Conservation (phyloP, 768 basidiomycete genomes). For the Russula brevipes region DNA sequence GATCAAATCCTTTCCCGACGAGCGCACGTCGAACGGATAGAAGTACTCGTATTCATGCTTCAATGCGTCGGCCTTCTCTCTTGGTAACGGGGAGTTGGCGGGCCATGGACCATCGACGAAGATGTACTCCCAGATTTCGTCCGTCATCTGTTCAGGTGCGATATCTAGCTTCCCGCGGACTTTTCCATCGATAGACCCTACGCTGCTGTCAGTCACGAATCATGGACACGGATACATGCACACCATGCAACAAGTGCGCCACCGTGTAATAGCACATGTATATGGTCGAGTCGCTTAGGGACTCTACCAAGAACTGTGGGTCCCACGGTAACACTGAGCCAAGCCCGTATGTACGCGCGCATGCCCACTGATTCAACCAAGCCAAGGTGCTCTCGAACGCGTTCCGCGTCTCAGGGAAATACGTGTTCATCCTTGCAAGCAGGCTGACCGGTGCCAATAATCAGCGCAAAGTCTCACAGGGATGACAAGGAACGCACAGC, state of each 20-base stretch:
- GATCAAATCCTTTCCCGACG: constrained; percentile 95
- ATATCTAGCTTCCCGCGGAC: constrained; percentile 79
- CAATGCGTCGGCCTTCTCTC: constrained; percentile 76
- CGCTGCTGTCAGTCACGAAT: constrained; percentile 13
- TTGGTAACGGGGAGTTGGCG: constrained; percentile 54
- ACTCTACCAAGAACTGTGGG: constrained; percentile 92
- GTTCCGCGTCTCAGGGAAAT: constrained; percentile 87
- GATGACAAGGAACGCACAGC: constrained; percentile 45
- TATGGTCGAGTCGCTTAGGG: constrained; percentile 93
- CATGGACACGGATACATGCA: constrained; percentile 25
- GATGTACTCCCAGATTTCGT: constrained; percentile 96
- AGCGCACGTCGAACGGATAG: constrained; percentile 97
- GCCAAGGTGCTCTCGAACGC: constrained; percentile 85
- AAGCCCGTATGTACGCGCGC: constrained; percentile 94
- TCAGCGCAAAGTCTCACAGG: background rate
- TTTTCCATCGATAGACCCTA: constrained; percentile 73
- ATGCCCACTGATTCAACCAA: constrained; percentile 99
- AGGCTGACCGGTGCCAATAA: constrained; percentile 43
- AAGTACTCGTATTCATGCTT: constrained; percentile 94
- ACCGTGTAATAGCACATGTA: constrained; percentile 99
- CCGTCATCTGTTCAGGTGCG: constrained; percentile 88
- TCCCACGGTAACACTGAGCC: constrained; percentile 98
- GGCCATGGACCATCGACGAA: constrained; percentile 77
- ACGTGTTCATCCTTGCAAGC: constrained; percentile 82
- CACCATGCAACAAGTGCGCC: constrained; percentile 84